phyloP scores from a whole-genome alignment of 495 filamentous ascomycete genomes.

The Entonaema liquescens region DNA sequence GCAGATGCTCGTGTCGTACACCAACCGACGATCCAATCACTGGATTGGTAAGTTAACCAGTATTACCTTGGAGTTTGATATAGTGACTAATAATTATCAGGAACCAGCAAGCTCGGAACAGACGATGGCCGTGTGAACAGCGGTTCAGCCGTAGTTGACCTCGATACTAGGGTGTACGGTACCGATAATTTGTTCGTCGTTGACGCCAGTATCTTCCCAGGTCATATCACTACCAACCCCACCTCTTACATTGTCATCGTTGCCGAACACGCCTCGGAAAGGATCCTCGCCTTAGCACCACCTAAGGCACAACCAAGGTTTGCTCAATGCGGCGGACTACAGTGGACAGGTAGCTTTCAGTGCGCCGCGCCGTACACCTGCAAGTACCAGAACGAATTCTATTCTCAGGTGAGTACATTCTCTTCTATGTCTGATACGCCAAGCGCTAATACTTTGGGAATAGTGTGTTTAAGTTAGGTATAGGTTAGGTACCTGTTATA shows the following conservation, averaged over 20 bases:
- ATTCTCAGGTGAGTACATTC: conserved; percentile 43
- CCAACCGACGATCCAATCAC: conserved; percentile 63
- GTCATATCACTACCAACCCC: conserved; percentile 63
- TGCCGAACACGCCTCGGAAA: conserved; percentile 60
- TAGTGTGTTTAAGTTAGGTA: conserved; percentile 11
- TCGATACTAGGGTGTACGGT: conserved; percentile 71
- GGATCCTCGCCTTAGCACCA: conserved; percentile 53
- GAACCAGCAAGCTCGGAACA: conserved; percentile 66
- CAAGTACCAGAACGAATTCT: conserved; percentile 49
- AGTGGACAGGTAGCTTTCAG: conserved; percentile 48
- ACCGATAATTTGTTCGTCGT: conserved; percentile 72
- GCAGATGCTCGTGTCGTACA: conserved; percentile 53
- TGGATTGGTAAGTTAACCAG: conserved; percentile 21
- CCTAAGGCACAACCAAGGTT: conserved; percentile 36
- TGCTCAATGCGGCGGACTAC: conserved; percentile 57
- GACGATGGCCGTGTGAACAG: conserved; percentile 67
- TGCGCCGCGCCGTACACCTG: conserved; percentile 50
- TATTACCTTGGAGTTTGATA: too few species aligned
- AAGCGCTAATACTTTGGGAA: background rate
- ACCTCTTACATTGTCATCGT: conserved; percentile 61
- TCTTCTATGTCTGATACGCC: background rate
- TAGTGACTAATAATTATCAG: conserved; percentile 14
- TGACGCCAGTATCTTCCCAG: conserved; percentile 68
- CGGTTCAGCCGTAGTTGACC: conserved; percentile 70
- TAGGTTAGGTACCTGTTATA: background rate